These are phyloP conservation scores for Bipolaris sorokiniana DNA, from an alignment of 2,329 filamentous ascomycete genomes.

Conservation along the genomic window DNA sequence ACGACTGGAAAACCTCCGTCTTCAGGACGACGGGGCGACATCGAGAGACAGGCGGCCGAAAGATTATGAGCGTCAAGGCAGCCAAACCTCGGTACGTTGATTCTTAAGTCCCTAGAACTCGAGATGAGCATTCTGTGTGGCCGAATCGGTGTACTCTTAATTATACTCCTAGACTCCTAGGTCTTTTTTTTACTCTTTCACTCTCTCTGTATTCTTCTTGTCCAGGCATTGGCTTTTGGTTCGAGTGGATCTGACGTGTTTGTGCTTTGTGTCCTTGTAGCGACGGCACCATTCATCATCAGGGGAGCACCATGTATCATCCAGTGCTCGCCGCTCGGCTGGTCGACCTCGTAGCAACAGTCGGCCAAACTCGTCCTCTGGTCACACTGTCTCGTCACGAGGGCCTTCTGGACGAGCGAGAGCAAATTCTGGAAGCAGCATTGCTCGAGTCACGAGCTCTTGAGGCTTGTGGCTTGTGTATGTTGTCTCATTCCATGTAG, in stretches of 20 bases:
- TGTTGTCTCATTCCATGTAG: slow-evolving; percentile 7
- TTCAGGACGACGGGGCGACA: slow-evolving; percentile 72
- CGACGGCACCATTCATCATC: slow-evolving; percentile 47
- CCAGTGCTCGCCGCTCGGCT: slow-evolving; percentile 41
- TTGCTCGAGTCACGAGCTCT: slow-evolving; percentile 32
- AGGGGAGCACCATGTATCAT: slow-evolving; percentile 42
- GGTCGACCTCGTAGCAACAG: slow-evolving; percentile 51
- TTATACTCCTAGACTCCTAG: slow-evolving; percentile 49
- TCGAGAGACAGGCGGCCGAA: slow-evolving; percentile 48
- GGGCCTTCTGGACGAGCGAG: slow-evolving; percentile 36
- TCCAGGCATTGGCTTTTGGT: slow-evolving; percentile 44
- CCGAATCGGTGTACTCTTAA: slow-evolving; percentile 52
- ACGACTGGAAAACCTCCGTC: slow-evolving; percentile 84
- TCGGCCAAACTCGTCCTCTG: slow-evolving; percentile 47
- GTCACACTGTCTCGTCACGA: slow-evolving; percentile 33
- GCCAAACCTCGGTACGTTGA: slow-evolving; percentile 53
- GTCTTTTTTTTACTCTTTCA: slow-evolving; percentile 38
- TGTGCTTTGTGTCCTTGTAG: slow-evolving; percentile 48
- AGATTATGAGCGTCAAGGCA: slow-evolving; percentile 49
- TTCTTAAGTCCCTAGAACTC: slow-evolving; percentile 51
- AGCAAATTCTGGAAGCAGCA: slow-evolving; percentile 39
- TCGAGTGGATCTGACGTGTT: slow-evolving; percentile 50
- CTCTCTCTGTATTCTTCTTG: slow-evolving; percentile 33
- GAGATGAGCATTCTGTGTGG: slow-evolving; percentile 47
- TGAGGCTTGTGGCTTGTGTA: slow-evolving; percentile 1